Evolutionary conservation across 192 early-diverging fungal species (phyloP).

Genomic region (Dissophora globulifera): DNA sequence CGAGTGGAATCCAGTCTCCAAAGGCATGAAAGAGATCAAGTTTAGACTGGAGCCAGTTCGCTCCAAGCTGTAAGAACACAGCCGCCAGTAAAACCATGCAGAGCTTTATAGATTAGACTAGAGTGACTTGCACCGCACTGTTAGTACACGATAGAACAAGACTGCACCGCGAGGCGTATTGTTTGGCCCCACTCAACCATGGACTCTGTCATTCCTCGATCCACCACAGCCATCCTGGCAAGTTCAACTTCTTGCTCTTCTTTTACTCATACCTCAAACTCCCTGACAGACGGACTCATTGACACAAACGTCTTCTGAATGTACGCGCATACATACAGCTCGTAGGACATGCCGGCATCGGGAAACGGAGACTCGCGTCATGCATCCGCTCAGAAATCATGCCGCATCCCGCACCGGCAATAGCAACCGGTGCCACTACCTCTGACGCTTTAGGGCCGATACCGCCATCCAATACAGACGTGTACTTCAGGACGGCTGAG

Average conservation of each 20-base stretch:
- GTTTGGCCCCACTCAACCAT: slow-evolving; percentile 3
- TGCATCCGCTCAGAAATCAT: slow-evolving; percentile 21
- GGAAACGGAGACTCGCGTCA: slow-evolving; percentile 39
- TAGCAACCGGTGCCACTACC: too few species aligned
- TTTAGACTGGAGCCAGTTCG: slow-evolving; percentile 91
- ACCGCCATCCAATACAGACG: slow-evolving; percentile 6
- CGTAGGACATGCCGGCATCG: slow-evolving; percentile 48
- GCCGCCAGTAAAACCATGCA: too few species aligned
- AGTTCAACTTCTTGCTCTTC: not conserved
- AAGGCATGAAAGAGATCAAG: slow-evolving; percentile 84
- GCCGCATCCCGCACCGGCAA: not conserved
- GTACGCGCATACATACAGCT: too few species aligned
- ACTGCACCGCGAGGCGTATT: too few species aligned
- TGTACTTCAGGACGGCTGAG: slow-evolving; percentile 43
- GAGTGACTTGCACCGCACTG: too few species aligned
- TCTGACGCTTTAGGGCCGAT: not conserved
- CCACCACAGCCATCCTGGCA: slow-evolving; percentile 31
- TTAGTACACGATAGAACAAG: too few species aligned
- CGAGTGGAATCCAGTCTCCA: slow-evolving; percentile 81
- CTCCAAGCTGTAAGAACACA: slow-evolving; percentile 59
- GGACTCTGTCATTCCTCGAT: slow-evolving; percentile 37
- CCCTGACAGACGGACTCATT: too few species aligned
- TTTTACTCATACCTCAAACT: not conserved
- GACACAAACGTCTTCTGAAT: too few species aligned
- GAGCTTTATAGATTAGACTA: too few species aligned